Percentiles rank a stretch among this genome's conserved stretches.
These are phyloP conservation scores for Cryphonectria naterciae DNA, from an alignment of 2,329 filamentous ascomycete species.

Conservation along the genomic window DNA sequence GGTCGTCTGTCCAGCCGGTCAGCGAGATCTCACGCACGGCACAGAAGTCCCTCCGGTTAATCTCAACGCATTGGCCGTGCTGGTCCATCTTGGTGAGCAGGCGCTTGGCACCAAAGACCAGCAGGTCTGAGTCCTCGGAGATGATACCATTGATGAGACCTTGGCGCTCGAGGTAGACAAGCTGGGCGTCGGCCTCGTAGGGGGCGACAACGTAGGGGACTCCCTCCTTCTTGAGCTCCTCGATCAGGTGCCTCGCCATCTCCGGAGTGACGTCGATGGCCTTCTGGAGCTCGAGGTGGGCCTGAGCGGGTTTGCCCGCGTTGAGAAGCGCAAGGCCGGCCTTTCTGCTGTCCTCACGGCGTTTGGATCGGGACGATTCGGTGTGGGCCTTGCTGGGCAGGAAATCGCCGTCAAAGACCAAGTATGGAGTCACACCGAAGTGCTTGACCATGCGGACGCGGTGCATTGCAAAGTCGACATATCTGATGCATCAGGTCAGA, in stretches of 20 bases:
- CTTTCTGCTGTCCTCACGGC: slow-evolving; percentile 76
- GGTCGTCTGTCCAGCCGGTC: slow-evolving; percentile 86
- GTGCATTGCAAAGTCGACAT: slow-evolving; percentile 87
- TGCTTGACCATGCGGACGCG: slow-evolving; percentile 92
- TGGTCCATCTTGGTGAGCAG: slow-evolving; percentile 93
- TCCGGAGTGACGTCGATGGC: slow-evolving; percentile 93
- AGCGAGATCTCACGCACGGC: slow-evolving; percentile 86
- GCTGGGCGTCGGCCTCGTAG: slow-evolving; percentile 96
- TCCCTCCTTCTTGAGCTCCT: slow-evolving; percentile 80
- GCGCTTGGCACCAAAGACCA: slow-evolving; percentile 92
- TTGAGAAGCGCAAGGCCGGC: slow-evolving; percentile 78
- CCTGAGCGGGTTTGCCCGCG: slow-evolving; percentile 79
- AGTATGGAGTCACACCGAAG: slow-evolving; percentile 90
- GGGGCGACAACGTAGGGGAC: slow-evolving; percentile 92
- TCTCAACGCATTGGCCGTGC: slow-evolving; percentile 89
- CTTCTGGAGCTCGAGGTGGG: slow-evolving; percentile 88
- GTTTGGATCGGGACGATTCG: slow-evolving; percentile 75
- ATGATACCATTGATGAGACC: slow-evolving; percentile 86
- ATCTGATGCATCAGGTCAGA: slow-evolving; percentile 55
- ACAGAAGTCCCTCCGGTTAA: slow-evolving; percentile 87
- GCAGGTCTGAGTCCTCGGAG: slow-evolving; percentile 93
- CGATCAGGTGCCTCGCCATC: slow-evolving; percentile 91
- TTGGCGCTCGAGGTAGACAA: slow-evolving; percentile 88
- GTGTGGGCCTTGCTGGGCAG: slow-evolving; percentile 91
- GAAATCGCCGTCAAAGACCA: slow-evolving; percentile 95